Conservation (phyloP, 371 early-diverging fungal species). For the Mortierella sp. region DNA sequence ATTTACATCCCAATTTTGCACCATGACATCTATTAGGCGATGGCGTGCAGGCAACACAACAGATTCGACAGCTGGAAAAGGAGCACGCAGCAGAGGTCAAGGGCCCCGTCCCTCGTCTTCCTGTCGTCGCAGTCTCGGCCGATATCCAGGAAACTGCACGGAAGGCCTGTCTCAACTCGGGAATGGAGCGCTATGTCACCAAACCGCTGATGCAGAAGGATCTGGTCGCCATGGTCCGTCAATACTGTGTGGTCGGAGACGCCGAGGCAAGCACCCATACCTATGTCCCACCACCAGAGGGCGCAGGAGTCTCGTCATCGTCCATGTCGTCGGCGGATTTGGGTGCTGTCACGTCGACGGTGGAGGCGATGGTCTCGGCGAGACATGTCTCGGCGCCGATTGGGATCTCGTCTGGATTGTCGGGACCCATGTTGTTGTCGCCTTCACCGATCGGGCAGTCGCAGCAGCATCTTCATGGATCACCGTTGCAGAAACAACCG, state of each 20-base stretch:
- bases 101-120: constrained; percentile 57
- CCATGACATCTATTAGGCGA: constrained; percentile 51
- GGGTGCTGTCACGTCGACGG: constrained; percentile 31
- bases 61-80: constrained; percentile 61
- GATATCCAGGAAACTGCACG: constrained; percentile 69
- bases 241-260: constrained; percentile 48
- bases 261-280: constrained; percentile 39
- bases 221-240: constrained; percentile 50
- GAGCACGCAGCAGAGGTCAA: constrained; percentile 45
- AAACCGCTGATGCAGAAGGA: constrained; percentile 64
- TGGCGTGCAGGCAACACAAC: constrained; percentile 72
- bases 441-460: background rate
- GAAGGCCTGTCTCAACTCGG: constrained; percentile 65
- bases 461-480: constrained; percentile 12
- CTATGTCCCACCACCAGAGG: constrained; percentile 40
- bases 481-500: background rate
- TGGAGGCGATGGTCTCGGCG: constrained; percentile 45
- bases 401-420: constrained; percentile 5
- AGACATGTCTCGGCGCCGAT: constrained; percentile 48
- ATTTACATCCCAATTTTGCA: background rate
- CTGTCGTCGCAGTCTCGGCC: constrained; percentile 70
- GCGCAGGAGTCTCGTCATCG: background rate
- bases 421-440: constrained; percentile 10
- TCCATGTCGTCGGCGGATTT: background rate
- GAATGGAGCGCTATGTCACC: constrained; percentile 74